Evolutionary conservation across 2,329 filamentous ascomycete genomes (phyloP), one percentile per base, ranked within the genome.

Genomic region (Penicillium sp.): DNA sequence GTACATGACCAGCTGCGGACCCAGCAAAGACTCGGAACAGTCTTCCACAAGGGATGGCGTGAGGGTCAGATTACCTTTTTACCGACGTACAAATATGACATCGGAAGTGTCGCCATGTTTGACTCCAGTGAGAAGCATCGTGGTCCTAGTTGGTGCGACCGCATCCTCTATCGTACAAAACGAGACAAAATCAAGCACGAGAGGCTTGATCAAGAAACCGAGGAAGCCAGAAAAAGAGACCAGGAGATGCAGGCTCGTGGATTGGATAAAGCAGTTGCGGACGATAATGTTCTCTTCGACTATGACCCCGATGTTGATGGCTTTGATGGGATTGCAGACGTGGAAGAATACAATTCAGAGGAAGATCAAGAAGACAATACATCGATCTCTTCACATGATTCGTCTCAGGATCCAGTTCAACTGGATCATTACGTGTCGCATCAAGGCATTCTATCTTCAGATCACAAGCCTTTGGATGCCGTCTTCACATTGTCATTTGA

Each of bases 61-160:
- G 92, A 98, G 70, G 92, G 89, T 0, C 73, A 79, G 0, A 89
- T 98, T 39, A 78, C 78, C 1, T 98, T 98, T 56, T 62, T 96
- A 11, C 92, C 92, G 1, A 93, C 92, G 0, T 98, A 98, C 65
- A 98, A 98, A 62, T 98, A 98, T 52, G 93, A 98, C 55, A 74
- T 95, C 17, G 92, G 92, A n/a, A 94, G 84, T 18, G 79, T 95
- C 20, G 85, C 85, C 2, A 76, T 88, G 18, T 98, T 95, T 59
- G 93, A 98, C 65, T 87, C 89, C 0, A 95, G 89, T 50, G 92
- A 96, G 59, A 98, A 98, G 68, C 82, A 82, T 47, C 77, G 93
- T 36, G 84, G 85, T 2, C 92, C 92, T 2, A 95, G 88, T 59
- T 98, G 92, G 90, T 98, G 92, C 60, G 92, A 98, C 65, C 83